A percentile compares a stretch with the other conserved stretches of the same genome.
Evolutionary conservation across 192 early-diverging fungal species (phyloP).

Genomic region (Lobosporangium transversale): DNA sequence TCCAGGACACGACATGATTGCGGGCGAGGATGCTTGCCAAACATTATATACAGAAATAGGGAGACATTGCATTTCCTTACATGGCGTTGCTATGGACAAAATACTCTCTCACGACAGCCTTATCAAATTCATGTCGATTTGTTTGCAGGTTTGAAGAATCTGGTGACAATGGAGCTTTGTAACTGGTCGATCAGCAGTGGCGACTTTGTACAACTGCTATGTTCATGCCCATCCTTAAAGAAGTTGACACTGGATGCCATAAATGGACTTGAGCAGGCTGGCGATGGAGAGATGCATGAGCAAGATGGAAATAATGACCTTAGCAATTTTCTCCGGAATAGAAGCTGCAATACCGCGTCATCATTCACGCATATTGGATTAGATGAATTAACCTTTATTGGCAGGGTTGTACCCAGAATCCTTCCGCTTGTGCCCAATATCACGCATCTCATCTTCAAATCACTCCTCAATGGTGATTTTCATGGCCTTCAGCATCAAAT

Average conservation of each 20-base stretch:
- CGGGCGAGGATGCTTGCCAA: slow-evolving; percentile 20
- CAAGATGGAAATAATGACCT: not conserved
- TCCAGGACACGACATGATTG: slow-evolving; percentile 6
- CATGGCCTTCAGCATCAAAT: slow-evolving; percentile 2
- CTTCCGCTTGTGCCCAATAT: slow-evolving; percentile 14
- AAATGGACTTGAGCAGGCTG: not conserved
- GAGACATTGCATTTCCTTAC: not conserved
- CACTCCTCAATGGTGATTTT: slow-evolving; percentile 20
- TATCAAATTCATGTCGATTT: slow-evolving; percentile 11
- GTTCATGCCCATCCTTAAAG: slow-evolving; percentile 9
- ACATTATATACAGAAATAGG: slow-evolving; percentile 20
- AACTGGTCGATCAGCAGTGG: slow-evolving; percentile 23
- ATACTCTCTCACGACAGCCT: slow-evolving; percentile 1
- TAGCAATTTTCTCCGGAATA: no score
- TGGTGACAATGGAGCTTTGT: not conserved
- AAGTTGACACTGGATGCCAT: slow-evolving; percentile 13
- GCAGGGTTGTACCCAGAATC: slow-evolving; percentile 17
- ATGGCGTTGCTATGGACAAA: slow-evolving; percentile 33
- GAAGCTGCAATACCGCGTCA: no score
- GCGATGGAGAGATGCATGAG: not conserved
- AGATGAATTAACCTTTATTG: slow-evolving; percentile 2
- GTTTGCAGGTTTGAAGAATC: slow-evolving; percentile 1
- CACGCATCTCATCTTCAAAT: not conserved
- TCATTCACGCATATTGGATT: slow-evolving; percentile 5
- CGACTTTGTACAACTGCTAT: slow-evolving; percentile 23